Evolutionary conservation across 352 stramenopile species (phyloP), one percentile per base, ranked within the genome.

Genomic region (Pythium aristosporum): DNA sequence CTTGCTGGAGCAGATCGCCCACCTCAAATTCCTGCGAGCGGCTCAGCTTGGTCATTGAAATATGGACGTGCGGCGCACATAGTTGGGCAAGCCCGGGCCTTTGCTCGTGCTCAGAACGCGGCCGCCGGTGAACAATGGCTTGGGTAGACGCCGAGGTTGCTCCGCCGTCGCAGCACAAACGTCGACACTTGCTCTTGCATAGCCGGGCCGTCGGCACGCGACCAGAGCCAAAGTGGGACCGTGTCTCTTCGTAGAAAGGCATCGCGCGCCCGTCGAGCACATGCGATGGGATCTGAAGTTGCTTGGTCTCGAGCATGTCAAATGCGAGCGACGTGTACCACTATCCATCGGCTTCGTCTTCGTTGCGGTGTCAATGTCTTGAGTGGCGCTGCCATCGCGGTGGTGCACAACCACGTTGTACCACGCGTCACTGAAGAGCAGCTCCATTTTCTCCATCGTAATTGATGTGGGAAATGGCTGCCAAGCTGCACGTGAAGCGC

Each of bases 91-190:
- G 20, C 83, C 87, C 9, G 83, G 84, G 4, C 87, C 87, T 65
- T 88, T 87, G 30, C 87, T 83, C 87, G 94, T 96, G 18, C 83
- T 77, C 15, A 85, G 87, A 1, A 94, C 78, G 21, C 83, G 79
- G 1, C 83, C 85, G 59, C 85, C 74, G 4, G 78, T 44, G 23
- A 89, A 59, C 69, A 83, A 85, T 23, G 76, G 76, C 44, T 62
- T 62, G 3, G 51, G 9, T 5, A 23, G 32, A 21, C 55, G 50
- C 7, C 63, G 56, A 21, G 36, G 44, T 25, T 60, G 44, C 4
- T 49, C 49, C 0, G 49, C 39, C 8, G 36, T 61, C 12, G 70
- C 65, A 91, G 57, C 46, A 72, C 82, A 59, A 92, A 81, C 15
- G 88, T 73, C 49, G 92, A 71, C 20, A 76, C 84, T 34, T 71